Conservation (phyloP, 805 yeast species). For the Candida schatavii region DNA sequence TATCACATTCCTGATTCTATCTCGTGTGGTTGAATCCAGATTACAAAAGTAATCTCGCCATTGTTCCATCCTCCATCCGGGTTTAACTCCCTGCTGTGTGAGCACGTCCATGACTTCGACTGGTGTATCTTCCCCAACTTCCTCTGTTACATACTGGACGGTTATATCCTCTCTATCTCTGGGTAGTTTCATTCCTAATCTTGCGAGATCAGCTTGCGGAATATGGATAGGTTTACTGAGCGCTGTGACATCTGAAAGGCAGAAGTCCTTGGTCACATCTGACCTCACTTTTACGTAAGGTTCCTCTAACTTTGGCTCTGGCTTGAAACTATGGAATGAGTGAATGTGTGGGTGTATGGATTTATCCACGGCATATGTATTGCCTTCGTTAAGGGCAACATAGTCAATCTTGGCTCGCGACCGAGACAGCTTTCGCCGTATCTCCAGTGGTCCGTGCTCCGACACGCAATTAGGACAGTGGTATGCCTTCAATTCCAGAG, state of each 20-base stretch:
- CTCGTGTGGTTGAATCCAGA: conserved; percentile 43
- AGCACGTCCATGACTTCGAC: conserved; percentile 89
- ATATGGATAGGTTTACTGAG: conserved; percentile 46
- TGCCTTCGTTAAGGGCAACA: conserved; percentile 76
- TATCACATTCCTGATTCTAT: conserved; percentile 74
- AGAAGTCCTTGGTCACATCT: neutral
- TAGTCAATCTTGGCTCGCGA: conserved; percentile 61
- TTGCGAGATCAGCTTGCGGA: conserved; percentile 24
- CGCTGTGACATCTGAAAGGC: conserved; percentile 13
- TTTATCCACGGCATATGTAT: conserved; percentile 45
- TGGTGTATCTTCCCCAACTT: conserved; percentile 59
- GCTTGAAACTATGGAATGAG: conserved; percentile 25
- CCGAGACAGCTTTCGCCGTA: conserved; percentile 55
- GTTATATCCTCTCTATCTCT: conserved; percentile 34
- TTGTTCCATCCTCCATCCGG: conserved; percentile 64
- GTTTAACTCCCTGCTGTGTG: conserved; percentile 63
- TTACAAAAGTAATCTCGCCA: conserved; percentile 72
- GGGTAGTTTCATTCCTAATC: conserved; percentile 57
- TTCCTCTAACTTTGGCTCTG: conserved; percentile 7
- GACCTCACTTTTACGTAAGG: neutral
- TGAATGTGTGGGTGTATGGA: conserved; percentile 53
- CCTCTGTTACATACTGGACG: conserved; percentile 52
- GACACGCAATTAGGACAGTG: conserved; percentile 53
- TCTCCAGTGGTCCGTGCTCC: conserved; percentile 47
- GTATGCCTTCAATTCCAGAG: conserved; percentile 41